Base-by-base conservation (phyloP, 257 asterid species). In the Nicotiana benthamiana region DNA sequence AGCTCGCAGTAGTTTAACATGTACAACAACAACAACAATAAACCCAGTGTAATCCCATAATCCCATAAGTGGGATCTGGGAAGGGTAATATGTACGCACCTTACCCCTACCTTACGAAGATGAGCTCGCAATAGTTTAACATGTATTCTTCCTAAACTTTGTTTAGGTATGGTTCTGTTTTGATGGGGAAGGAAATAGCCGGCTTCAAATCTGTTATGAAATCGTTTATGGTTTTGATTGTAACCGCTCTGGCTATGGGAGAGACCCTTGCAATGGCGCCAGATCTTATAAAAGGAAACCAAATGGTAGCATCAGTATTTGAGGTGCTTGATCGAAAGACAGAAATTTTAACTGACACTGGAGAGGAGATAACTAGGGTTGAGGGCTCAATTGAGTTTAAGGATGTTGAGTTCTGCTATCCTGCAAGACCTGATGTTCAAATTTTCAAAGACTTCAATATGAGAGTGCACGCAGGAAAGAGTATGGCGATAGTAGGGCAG, bases 211-310 rank as follows among this genome's bases (percentile, higher is more conserved):
- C 97, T 9, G 93, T 96, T 28, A 92, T 96, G 97, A 96, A 96
- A 79, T 34, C 98, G 6, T 96, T 96, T 77, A 92, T 96, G 97
- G 97, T 96, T 30, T 65, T 96, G 87, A 94, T 96, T 5, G 95
- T 96, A 9, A 90, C 97, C 3, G 99, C 99, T 56, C 83, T 96
- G 82, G 92, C 94, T 52, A 96, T 96, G 98, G 99, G 98, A 0
- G 99, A 96, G 90, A 94, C 97, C 8, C 90, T 96, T 27, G 99
- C 99, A 54, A 94, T 96, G 99, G 99, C 97, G 7, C 98, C 99
- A 16, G 99, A 96, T 75, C 91, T 96, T 67, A 83, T 96, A n/a
- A 96, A 92, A 82, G 98, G 98, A 28, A 92, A 92, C 87, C 90
- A 88, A 75, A 96, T 94, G 99, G 91, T 96, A 85, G 89, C 94